phyloP scores from a whole-genome alignment of 805 yeast species.

The Cyberlindnera subsufficiens region DNA sequence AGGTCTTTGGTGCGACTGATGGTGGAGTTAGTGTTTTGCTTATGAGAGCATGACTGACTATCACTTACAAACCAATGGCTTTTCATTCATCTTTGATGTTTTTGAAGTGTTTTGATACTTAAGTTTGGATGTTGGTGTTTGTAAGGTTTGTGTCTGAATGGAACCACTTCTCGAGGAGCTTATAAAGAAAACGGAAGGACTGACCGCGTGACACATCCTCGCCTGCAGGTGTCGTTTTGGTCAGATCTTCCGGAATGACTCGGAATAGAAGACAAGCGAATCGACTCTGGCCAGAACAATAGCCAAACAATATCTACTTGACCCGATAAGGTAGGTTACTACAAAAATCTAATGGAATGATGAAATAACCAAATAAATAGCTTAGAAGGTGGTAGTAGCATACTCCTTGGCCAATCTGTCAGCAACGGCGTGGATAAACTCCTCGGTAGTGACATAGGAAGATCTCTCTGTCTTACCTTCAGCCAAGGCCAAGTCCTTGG shows the following conservation, averaged over 20 bases:
- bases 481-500: slow-evolving; percentile 91
- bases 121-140: neutral
- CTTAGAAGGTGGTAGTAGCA: slow-evolving; percentile 5
- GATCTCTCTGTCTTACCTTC: slow-evolving; percentile 81
- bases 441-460: slow-evolving; percentile 85
- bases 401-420: slow-evolving; percentile 39
- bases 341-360: too few relatives aligned
- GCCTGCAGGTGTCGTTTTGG: too few relatives aligned
- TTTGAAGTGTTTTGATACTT: neutral
- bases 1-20: slow-evolving; percentile 73
- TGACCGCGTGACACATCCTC: too few relatives aligned
- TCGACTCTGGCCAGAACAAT: neutral
- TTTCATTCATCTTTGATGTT: slow-evolving; percentile 6
- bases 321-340: too few relatives aligned
- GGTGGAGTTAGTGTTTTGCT: neutral
- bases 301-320: too few relatives aligned
- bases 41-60: too few relatives aligned
- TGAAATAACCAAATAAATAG: neutral
- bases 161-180: too few relatives aligned
- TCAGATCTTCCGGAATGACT: too few relatives aligned
- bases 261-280: too few relatives aligned
- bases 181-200: too few relatives aligned
- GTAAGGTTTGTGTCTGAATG: too few relatives aligned
- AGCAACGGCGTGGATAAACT: slow-evolving; percentile 80
- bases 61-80: slow-evolving; percentile 22